These are phyloP conservation scores for Aspergillus alliaceus DNA, from an alignment of 2,329 filamentous ascomycete genomes.

Conservation along the genomic window DNA sequence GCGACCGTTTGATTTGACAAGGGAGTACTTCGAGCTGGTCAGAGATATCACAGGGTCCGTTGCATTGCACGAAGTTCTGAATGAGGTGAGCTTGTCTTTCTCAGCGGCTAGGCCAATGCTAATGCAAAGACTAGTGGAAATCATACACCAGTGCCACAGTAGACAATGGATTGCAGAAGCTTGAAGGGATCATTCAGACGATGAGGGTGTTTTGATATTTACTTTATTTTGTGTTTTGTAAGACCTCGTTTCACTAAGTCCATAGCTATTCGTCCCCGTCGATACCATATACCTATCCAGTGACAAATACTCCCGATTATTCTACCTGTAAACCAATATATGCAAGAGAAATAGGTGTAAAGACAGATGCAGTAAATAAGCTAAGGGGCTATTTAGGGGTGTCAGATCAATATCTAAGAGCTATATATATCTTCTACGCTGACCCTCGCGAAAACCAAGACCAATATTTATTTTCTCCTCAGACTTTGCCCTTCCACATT, in stretches of 20 bases:
- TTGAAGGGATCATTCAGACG: not conserved
- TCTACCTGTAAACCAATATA: too few relatives aligned
- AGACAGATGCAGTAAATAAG: too few relatives aligned
- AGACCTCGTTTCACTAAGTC: not conserved
- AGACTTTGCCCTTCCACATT: too few relatives aligned
- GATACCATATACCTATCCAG: too few relatives aligned
- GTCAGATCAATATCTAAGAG: too few relatives aligned
- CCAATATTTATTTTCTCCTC: too few relatives aligned
- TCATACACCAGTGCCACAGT: not conserved
- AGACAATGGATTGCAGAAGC: not conserved
- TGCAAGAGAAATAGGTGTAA: too few relatives aligned
- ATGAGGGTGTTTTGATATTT: not conserved
- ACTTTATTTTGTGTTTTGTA: not conserved
- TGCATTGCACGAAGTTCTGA: not conserved
- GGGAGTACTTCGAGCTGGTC: constrained; percentile 90
- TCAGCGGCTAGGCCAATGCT: not conserved
- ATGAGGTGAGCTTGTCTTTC: not conserved
- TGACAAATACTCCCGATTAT: too few relatives aligned
- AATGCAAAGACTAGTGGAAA: not conserved
- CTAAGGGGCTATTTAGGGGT: too few relatives aligned
- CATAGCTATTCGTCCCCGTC: too few relatives aligned
- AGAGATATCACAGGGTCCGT: not conserved
- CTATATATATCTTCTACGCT: too few relatives aligned
- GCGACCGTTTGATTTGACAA: constrained; percentile 89
- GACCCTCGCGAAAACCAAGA: too few relatives aligned